These are phyloP conservation scores for Naganishia friedmannii DNA, from an alignment of 768 basidiomycete species.

Conservation along the genomic window DNA sequence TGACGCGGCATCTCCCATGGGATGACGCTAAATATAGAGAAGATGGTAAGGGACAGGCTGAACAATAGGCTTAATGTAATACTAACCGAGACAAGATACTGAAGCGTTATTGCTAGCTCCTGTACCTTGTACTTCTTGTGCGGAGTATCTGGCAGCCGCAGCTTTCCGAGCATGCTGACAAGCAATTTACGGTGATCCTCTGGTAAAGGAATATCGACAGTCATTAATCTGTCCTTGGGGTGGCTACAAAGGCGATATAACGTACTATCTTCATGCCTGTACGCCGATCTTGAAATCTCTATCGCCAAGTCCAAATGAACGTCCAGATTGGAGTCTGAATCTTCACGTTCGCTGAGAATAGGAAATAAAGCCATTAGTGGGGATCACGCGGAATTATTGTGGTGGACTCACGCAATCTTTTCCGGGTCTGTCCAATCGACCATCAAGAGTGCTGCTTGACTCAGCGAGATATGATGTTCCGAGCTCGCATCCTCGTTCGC, in stretches of 20 bases:
- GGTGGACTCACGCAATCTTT: constrained; percentile 59
- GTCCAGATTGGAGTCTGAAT: constrained; percentile 48
- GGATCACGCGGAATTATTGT: neutral
- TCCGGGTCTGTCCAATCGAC: constrained; percentile 84
- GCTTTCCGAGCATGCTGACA: constrained; percentile 64
- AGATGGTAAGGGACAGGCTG: neutral
- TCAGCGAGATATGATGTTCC: constrained; percentile 68
- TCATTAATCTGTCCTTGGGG: too few species aligned
- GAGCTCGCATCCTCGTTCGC: constrained; percentile 67
- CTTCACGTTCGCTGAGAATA: constrained; percentile 54
- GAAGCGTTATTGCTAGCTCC: constrained; percentile 59
- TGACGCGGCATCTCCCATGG: constrained; percentile 60
- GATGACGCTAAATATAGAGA: constrained; percentile 58
- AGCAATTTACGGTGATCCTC: constrained; percentile 65
- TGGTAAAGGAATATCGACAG: too few species aligned
- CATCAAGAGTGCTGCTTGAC: constrained; percentile 73
- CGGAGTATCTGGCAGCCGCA: constrained; percentile 67
- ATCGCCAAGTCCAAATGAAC: constrained; percentile 64
- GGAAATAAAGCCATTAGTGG: neutral
- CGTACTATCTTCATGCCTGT: constrained; percentile 60
- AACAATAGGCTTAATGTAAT: neutral
- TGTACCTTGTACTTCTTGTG: constrained; percentile 65
- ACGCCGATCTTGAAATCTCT: constrained; percentile 59
- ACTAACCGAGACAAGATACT: constrained; percentile 61
- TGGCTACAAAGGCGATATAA: constrained; percentile 31